These are phyloP conservation scores for Angomonas desouzai DNA, from an alignment of 208 protist species.

Conservation along the genomic window DNA sequence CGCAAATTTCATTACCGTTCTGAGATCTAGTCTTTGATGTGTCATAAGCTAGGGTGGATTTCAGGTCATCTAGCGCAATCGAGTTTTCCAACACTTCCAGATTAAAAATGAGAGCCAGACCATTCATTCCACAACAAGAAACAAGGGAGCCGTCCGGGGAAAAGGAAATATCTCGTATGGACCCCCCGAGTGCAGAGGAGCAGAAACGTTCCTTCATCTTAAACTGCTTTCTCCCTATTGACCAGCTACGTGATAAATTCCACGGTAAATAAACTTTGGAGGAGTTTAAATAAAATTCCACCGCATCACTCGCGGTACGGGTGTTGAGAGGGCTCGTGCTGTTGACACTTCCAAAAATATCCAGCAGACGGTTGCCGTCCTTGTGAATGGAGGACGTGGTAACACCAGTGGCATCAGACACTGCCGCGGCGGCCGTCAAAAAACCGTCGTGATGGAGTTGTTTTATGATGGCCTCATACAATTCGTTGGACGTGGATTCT, in stretches of 20 bases:
- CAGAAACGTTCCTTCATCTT: conserved; percentile 66
- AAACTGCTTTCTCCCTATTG: conserved; percentile 42
- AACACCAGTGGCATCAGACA: conserved; percentile 71
- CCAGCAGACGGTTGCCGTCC: conserved; percentile 36
- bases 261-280: conserved; percentile 74
- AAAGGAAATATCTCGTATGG: conserved; percentile 58
- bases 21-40: conserved; percentile 13
- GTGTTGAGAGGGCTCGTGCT: conserved; percentile 27
- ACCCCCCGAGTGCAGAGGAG: conserved; percentile 61
- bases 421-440: conserved; percentile 56
- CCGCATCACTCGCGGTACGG: conserved; percentile 45
- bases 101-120: conserved; percentile 59
- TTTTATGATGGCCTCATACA: conserved; percentile 77
- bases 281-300: conserved; percentile 70
- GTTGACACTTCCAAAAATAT: conserved; percentile 39
- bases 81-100: conserved; percentile 73
- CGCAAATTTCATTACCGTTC: conserved; percentile 81
- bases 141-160: conserved; percentile 69
- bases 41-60: conserved; percentile 22
- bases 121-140: conserved; percentile 61
- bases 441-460: conserved; percentile 84
- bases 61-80: conserved; percentile 51
- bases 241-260: conserved; percentile 44
- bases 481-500: conserved; percentile 39
- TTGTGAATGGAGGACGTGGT: conserved; percentile 45